A percentile compares a stretch with the other conserved stretches of the same genome.
phyloP scores from a whole-genome alignment of 2,329 filamentous ascomycete species.

The Didymella keratinophila region DNA sequence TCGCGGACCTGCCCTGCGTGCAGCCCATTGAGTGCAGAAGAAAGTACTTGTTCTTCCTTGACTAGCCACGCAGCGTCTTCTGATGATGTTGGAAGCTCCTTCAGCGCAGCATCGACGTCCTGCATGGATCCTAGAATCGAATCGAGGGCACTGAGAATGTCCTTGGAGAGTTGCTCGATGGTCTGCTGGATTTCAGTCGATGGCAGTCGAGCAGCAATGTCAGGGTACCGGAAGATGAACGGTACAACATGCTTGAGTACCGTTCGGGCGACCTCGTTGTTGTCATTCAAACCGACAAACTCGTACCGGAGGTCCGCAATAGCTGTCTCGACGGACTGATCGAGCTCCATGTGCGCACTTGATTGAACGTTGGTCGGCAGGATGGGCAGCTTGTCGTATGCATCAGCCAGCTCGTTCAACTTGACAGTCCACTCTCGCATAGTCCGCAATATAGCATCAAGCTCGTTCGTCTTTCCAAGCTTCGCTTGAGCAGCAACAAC shows the following conservation, averaged over 20 bases:
- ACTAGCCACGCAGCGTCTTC: slow-evolving; percentile 72
- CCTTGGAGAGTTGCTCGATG: slow-evolving; percentile 61
- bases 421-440: slow-evolving; percentile 38
- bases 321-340: slow-evolving; percentile 25
- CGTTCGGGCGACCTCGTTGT: slow-evolving; percentile 36
- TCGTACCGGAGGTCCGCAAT: slow-evolving; percentile 25
- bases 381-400: slow-evolving; percentile 30
- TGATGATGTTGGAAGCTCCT: slow-evolving; percentile 63
- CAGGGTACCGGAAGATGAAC: slow-evolving; percentile 62
- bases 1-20: slow-evolving; percentile 64
- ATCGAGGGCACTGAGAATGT: slow-evolving; percentile 72
- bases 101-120: slow-evolving; percentile 66
- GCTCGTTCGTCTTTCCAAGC: slow-evolving; percentile 60
- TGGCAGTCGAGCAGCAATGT: slow-evolving; percentile 1
- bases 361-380: slow-evolving; percentile 42
- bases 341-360: slow-evolving; percentile 23
- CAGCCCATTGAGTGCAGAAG: slow-evolving; percentile 63
- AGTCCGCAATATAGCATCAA: slow-evolving; percentile 33
- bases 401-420: slow-evolving; percentile 27
- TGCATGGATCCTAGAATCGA: slow-evolving; percentile 82
- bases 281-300: slow-evolving; percentile 31
- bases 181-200: slow-evolving; percentile 19
- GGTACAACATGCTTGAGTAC: slow-evolving; percentile 67
- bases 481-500: slow-evolving; percentile 72
- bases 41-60: slow-evolving; percentile 52